phyloP scores from a whole-genome alignment of 2,329 filamentous ascomycete genomes.

The Zymoseptoria brevis region DNA sequence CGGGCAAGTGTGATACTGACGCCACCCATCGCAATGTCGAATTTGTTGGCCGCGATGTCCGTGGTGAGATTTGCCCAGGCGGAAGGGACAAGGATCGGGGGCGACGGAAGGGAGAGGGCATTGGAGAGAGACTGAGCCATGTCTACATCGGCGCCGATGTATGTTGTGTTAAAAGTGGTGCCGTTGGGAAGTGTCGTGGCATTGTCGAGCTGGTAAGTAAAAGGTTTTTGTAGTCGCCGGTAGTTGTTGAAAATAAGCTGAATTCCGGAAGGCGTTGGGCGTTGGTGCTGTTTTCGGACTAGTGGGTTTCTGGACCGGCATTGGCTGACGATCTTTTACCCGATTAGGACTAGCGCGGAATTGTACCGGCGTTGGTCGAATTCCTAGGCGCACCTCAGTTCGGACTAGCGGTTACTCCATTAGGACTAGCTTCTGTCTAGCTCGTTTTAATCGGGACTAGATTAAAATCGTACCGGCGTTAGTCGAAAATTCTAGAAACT shows the following conservation, averaged over 20 bases:
- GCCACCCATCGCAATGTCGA: conserved; percentile 5
- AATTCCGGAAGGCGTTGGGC: not conserved
- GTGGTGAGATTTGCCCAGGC: conserved; percentile 1
- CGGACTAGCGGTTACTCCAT: no score
- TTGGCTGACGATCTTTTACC: no score
- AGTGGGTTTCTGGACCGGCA: no score
- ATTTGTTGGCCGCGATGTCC: conserved; percentile 1
- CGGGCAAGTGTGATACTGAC: conserved; percentile 2
- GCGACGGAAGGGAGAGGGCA: not conserved
- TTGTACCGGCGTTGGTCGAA: no score
- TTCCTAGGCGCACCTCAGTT: no score
- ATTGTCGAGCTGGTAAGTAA: conserved; percentile 1
- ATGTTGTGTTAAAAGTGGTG: conserved; percentile 3
- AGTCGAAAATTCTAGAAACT: no score
- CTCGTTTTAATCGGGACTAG: no score
- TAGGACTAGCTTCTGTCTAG: no score
- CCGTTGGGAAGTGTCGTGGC: not conserved
- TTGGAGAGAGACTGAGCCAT: conserved; percentile 5
- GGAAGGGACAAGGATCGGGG: conserved; percentile 1
- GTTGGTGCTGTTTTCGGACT: not conserved
- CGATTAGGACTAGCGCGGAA: no score
- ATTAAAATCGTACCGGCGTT: no score
- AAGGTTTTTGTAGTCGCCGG: conserved; percentile 3
- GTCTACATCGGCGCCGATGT: conserved; percentile 2
- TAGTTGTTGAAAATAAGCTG: no score